Conservation (phyloP, 352 stramenopile species). For the Pythium graminicola region DNA sequence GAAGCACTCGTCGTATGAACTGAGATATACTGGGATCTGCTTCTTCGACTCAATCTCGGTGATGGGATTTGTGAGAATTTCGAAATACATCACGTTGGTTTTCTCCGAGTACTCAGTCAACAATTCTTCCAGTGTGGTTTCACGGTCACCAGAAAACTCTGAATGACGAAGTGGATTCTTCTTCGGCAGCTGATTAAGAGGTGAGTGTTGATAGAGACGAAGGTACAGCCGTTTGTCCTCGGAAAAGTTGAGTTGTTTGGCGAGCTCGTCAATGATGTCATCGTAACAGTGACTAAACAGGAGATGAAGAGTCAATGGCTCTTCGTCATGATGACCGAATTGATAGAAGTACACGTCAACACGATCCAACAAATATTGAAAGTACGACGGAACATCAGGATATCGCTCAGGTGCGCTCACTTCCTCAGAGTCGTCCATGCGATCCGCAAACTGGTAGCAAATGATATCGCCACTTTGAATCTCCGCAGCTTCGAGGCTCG, state of each 20-base stretch:
- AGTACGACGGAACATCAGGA: slow-evolving; percentile 69
- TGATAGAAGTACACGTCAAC: slow-evolving; percentile 65
- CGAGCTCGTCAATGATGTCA: slow-evolving; percentile 60
- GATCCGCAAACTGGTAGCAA: slow-evolving; percentile 58
- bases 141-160: slow-evolving; percentile 45
- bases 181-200: slow-evolving; percentile 54
- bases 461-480: slow-evolving; percentile 84
- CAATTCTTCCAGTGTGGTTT: slow-evolving; percentile 65
- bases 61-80: slow-evolving; percentile 65
- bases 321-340: slow-evolving; percentile 42
- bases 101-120: slow-evolving; percentile 68
- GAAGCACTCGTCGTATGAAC: slow-evolving; percentile 72
- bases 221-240: slow-evolving; percentile 46
- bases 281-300: slow-evolving; percentile 71
- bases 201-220: slow-evolving; percentile 79
- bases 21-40: slow-evolving; percentile 65
- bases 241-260: slow-evolving; percentile 32
- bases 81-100: slow-evolving; percentile 65
- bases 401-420: slow-evolving; percentile 34
- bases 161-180: slow-evolving; percentile 60
- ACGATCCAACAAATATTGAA: slow-evolving; percentile 76
- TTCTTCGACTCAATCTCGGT: slow-evolving; percentile 84
- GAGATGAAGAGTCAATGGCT: slow-evolving; percentile 42
- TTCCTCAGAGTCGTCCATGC: not conserved
- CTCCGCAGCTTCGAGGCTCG: slow-evolving; percentile 39